phyloP scores from a whole-genome alignment of 208 protist genomes.

The Angomonas deanei region DNA sequence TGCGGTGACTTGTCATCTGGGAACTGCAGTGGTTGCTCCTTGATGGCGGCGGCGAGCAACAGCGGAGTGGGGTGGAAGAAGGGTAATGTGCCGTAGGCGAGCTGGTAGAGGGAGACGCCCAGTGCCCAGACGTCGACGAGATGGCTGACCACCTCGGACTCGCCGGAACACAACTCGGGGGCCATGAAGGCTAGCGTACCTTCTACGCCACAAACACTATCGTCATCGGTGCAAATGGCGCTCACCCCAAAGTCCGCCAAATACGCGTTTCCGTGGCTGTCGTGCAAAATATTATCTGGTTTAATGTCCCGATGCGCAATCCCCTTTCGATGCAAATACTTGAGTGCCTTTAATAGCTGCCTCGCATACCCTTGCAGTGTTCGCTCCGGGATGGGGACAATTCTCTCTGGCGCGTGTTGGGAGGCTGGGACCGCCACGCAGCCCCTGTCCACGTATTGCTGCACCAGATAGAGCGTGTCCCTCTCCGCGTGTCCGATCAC shows the following conservation, averaged over 20 bases:
- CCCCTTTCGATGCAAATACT: conserved; percentile 28
- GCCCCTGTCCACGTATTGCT: conserved; percentile 65
- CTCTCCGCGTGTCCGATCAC: conserved; percentile 81
- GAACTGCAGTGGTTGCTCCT: conserved; percentile 28
- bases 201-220: conserved; percentile 23
- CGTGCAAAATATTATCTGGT: conserved; percentile 55
- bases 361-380: conserved; percentile 13
- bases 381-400: conserved; percentile 24
- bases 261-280: conserved; percentile 19
- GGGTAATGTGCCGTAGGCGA: conserved; percentile 42
- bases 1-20: conserved; percentile 17
- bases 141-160: conserved; percentile 16
- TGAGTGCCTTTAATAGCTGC: conserved; percentile 31
- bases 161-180: conserved; percentile 34
- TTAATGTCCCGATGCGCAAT: conserved; percentile 60
- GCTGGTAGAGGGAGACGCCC: conserved; percentile 51
- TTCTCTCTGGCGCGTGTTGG: background rate
- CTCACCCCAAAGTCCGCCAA: conserved; percentile 54
- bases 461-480: conserved; percentile 74
- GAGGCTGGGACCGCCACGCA: conserved; percentile 14
- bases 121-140: conserved; percentile 54
- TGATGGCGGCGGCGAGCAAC: conserved; percentile 22
- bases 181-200: conserved; percentile 57
- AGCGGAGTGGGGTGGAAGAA: conserved; percentile 23
- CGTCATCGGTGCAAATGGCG: conserved; percentile 18